Evolutionary conservation across 179 eudicot genomes (phyloP), one percentile per base, ranked within the genome.

Genomic region (Heliamphora pulchella): DNA sequence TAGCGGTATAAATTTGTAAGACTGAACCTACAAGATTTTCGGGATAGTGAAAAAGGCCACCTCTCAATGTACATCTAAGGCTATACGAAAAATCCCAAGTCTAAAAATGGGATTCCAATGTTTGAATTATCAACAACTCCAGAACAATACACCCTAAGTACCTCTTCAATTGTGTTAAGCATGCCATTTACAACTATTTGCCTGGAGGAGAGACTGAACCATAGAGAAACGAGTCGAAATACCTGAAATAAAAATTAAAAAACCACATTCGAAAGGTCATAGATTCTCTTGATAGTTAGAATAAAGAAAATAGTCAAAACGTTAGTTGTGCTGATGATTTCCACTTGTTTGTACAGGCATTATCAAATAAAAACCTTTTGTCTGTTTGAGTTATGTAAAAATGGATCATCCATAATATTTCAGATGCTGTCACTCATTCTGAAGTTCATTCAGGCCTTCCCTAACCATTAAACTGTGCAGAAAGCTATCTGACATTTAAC

Each of bases 181-280:
- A 96, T 96, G 86, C 89, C 87, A 82, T 86, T 80, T 71, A 94
- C 88, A 76, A 92, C 98, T 82, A 90, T 87, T 86, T 87, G 90
- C 81, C 91, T 87, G 70, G 89, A 87, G 62, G 96, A 92, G 83
- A 94, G 93, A 79, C 89, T 87, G 84, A 96, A 96, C 99, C 99
- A 96, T 85, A 96, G 87, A 65, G 99, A 96, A 87, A 96, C 89
- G 82, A 96, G 98, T 73, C 99, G 97, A 86, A 96, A 96, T 68
- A 96, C 99, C 99, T 96, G 94, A 77, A 75, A 79, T 59, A 48
- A 86, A 93, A 77, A 75, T 78, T 54, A 15, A 86, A 58, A 50
- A 71, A 41, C 4, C 66, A 65, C 70, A 4, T 46, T 65, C 44
- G 64, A 13, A 74, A 51, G 71, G 66, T 63, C 31, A 82, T 78